These are phyloP conservation scores for Phytophthora europaea DNA, from an alignment of 352 stramenopile species.

Conservation along the genomic window DNA sequence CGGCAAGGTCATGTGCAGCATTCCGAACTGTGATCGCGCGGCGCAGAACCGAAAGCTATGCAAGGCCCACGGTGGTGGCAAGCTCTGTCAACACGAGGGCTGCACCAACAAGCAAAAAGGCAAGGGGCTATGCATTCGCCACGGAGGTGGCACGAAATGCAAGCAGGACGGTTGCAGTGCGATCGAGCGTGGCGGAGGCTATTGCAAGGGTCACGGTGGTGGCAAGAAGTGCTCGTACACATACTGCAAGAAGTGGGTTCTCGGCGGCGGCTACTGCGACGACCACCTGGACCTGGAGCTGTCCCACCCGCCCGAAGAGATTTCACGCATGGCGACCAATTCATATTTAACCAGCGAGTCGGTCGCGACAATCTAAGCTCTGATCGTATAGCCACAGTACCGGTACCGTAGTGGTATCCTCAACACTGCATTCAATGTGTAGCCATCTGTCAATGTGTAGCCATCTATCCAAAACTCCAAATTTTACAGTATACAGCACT, in stretches of 20 bases:
- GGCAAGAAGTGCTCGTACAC: slow-evolving; percentile 80
- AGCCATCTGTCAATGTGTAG: slow-evolving; percentile 21
- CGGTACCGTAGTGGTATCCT: neutral
- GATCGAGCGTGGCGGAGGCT: slow-evolving; percentile 82
- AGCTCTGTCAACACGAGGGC: slow-evolving; percentile 75
- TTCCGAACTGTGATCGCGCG: slow-evolving; percentile 82
- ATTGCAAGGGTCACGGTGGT: slow-evolving; percentile 87
- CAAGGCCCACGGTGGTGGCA: slow-evolving; percentile 84
- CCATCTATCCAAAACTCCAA: slow-evolving; percentile 9
- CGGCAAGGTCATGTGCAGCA: slow-evolving; percentile 80
- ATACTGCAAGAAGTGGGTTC: slow-evolving; percentile 85
- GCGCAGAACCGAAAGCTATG: slow-evolving; percentile 87
- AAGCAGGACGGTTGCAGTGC: slow-evolving; percentile 67
- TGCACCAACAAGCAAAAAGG: slow-evolving; percentile 89
- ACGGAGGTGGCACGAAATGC: slow-evolving; percentile 85
- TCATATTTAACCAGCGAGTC: slow-evolving; percentile 82
- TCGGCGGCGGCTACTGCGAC: slow-evolving; percentile 78
- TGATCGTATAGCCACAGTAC: neutral
- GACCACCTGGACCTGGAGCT: slow-evolving; percentile 77
- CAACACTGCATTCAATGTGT: slow-evolving; percentile 5
- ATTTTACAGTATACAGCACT: slow-evolving; percentile 10
- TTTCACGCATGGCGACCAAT: slow-evolving; percentile 60
- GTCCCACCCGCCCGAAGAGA: slow-evolving; percentile 62
- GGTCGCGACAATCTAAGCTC: slow-evolving; percentile 63
- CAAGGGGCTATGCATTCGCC: slow-evolving; percentile 86